Base-by-base conservation (phyloP, 352 stramenopile species). In the Blastocystis sp. region DNA sequence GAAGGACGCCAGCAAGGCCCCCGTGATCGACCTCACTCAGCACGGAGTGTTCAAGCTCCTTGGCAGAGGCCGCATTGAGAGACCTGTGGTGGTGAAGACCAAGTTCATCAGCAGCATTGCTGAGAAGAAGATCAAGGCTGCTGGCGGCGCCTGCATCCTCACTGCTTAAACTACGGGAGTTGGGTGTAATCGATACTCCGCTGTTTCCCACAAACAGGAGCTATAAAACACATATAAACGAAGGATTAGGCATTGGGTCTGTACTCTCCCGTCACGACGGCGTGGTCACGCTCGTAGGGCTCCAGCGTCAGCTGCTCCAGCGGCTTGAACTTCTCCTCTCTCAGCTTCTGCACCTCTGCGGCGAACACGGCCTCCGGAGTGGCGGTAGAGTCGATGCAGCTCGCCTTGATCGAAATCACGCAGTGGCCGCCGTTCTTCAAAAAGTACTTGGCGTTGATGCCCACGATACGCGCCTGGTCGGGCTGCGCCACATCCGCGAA, bases 41-140 rank as follows among this genome's bases (percentile, higher is more conserved):
- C 91, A 94, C 88, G 97, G 97, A 89, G 98, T 97, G 93, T 99
- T 99, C 93, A 99, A 99, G 95, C 95, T 99, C 88, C 93, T 99
- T 65, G 97, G 97, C 92, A 34, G 28, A 34, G 28, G 28, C 28
- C 28, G 28, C 28, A 34, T 34, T 34, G 28, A 34, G 28, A 34
- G 28, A 34, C 28, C 28, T 34, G 28, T 34, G 28, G 28, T 34
- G 28, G 28, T 34, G 28, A 34, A 34, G 28, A 34, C 28, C 28
- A 34, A 34, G 28, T 34, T 34, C 28, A 34, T 34, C 28, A 34
- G 28, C 28, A 34, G 28, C 28, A 34, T 34, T 34, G 28, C 28
- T 34, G 28, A 34, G 28, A 34, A 34, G 28, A 34, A 34, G 28
- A 34, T 34, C 28, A 34, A 34, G 28, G 28, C 28, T 34, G 28